These are phyloP conservation scores for Schrenkiella parvula DNA, from an alignment of 345 rosid species.

Conservation along the genomic window DNA sequence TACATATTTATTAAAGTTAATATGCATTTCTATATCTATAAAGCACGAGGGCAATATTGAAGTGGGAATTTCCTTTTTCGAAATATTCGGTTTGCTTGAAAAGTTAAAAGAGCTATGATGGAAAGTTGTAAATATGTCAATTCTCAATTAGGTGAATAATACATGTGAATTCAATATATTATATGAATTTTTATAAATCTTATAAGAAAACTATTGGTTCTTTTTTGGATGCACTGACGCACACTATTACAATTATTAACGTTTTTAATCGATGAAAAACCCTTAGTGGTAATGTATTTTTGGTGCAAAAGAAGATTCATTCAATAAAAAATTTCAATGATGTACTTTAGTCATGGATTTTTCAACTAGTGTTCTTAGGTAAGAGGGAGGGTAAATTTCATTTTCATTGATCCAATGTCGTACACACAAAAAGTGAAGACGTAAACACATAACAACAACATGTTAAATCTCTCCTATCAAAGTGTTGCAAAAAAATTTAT, in stretches of 20 bases:
- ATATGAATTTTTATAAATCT: neutral
- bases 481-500: too few relatives aligned
- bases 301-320: neutral
- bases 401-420: too few relatives aligned
- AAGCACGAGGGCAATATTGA: neutral
- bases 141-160: neutral
- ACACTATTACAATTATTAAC: neutral
- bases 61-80: neutral
- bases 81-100: slow-evolving; percentile 8
- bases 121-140: slow-evolving; percentile 8
- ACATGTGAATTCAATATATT: neutral
- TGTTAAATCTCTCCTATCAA: too few relatives aligned
- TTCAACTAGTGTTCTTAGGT: too few relatives aligned
- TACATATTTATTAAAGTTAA: neutral
- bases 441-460: too few relatives aligned
- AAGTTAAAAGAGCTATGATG: slow-evolving; percentile 16
- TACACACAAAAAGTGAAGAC: too few relatives aligned
- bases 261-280: neutral
- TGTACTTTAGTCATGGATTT: too few relatives aligned
- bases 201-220: neutral
- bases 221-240: slow-evolving; percentile 1
- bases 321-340: neutral
- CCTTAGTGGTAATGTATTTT: neutral
- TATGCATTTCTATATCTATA: neutral
- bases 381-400: too few relatives aligned